Percentiles rank a stretch among this genome's conserved stretches.
Conservation (phyloP, 352 stramenopile genomes). For the Pythium scleroteichum region DNA sequence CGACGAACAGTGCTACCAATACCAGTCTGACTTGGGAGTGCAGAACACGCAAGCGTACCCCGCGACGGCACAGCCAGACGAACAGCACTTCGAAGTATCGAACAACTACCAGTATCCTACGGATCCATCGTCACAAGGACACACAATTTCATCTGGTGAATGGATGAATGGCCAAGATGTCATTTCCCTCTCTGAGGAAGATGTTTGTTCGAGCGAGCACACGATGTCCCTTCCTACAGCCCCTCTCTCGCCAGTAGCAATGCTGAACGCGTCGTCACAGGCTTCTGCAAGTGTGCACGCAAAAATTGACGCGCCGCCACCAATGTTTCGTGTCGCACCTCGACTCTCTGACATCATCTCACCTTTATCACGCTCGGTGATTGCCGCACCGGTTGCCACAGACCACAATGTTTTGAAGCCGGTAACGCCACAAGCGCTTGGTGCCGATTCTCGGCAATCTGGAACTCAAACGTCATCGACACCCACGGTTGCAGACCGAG, state of each 20-base stretch:
- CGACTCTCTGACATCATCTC: slow-evolving; percentile 26
- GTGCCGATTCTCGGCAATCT: background rate
- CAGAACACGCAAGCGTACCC: too few species aligned
- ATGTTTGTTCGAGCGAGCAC: too few species aligned
- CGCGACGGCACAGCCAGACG: too few species aligned
- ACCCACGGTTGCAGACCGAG: slow-evolving; percentile 1
- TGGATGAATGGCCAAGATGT: too few species aligned
- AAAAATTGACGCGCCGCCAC: slow-evolving; percentile 10
- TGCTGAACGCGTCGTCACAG: background rate
- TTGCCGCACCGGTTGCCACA: slow-evolving; percentile 1
- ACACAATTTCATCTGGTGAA: too few species aligned
- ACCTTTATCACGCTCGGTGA: slow-evolving; percentile 16
- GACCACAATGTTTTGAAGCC: slow-evolving; percentile 26
- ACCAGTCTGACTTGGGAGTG: too few species aligned
- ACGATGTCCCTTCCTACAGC: background rate
- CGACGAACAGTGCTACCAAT: background rate
- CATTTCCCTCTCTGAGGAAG: too few species aligned
- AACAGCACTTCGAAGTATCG: too few species aligned
- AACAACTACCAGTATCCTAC: too few species aligned
- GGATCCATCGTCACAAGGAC: too few species aligned
- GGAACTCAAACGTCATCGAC: background rate
- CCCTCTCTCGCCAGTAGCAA: slow-evolving; percentile 15
- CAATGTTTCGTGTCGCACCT: slow-evolving; percentile 21
- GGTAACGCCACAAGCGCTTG: slow-evolving; percentile 19
- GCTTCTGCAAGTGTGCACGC: background rate